Percentiles rank a stretch among this genome's conserved stretches.
Conservation (phyloP, 345 rosid genomes). For the Hibiscus syriacus region DNA sequence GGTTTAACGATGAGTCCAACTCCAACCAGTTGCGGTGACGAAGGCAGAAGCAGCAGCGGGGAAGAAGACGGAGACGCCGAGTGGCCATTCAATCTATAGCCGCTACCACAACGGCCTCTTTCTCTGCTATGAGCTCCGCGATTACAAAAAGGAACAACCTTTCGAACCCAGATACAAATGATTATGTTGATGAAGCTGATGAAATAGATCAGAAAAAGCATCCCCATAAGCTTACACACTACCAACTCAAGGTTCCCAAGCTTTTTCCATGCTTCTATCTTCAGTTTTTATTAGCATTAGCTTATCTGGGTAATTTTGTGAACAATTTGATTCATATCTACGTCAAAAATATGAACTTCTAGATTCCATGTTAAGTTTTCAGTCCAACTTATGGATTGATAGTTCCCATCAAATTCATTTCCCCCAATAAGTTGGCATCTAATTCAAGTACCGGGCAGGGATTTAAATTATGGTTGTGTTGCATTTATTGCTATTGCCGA, state of each 20-base stretch:
- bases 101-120: slow-evolving; percentile 45
- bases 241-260: slow-evolving; percentile 55
- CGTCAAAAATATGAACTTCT: background rate
- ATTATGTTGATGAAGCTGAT: slow-evolving; percentile 18
- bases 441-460: too few relatives aligned
- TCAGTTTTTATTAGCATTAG: background rate
- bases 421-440: too few relatives aligned
- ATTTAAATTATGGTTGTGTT: too few relatives aligned
- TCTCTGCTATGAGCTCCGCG: slow-evolving; percentile 17
- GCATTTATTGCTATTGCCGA: too few relatives aligned
- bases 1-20: slow-evolving; percentile 20
- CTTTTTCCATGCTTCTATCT: background rate
- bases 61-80: slow-evolving; percentile 65
- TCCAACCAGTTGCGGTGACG: slow-evolving; percentile 5
- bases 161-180: background rate
- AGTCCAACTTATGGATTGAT: background rate
- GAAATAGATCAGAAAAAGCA: slow-evolving; percentile 24
- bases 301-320: background rate
- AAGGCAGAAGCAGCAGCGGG: slow-evolving; percentile 32
- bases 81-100: slow-evolving; percentile 69
- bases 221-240: slow-evolving; percentile 62
- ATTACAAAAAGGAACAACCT: background rate
- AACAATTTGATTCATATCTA: background rate
- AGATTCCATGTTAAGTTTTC: background rate
- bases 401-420: background rate